Base-by-base conservation (phyloP, 352 stramenopile species). In the Phytophthora agathidicida region DNA sequence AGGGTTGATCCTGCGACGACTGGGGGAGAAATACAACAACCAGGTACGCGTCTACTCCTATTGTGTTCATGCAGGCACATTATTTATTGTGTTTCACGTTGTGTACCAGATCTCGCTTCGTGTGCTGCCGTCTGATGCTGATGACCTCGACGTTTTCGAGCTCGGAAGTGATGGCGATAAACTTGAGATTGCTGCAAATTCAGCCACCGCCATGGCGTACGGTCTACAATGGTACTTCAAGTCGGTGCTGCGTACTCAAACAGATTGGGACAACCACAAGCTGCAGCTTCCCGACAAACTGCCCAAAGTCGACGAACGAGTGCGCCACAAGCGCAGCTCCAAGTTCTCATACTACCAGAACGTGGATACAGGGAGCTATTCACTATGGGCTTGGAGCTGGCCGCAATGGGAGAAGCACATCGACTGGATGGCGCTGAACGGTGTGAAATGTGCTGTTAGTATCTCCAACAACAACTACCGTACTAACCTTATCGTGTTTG, bases 291-390 rank as follows among this genome's bases (percentile, higher is more conserved):
- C 80, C 2, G 51, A 68, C 9, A 59, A 70, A 27, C 68, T 92
- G 11, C 78, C 80, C 3, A 68, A 57, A 26, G 66, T 86, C n/a
- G 36, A 71, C 1, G 43, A 47, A 16, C 32, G 42, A 13, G 56
- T 84, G 8, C 73, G 71, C n/a, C 67, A 83, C 28, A 73, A 88
- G 67, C 75, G 86, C 30, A 75, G 46, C 37, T 49, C 85, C 53
- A 87, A 88, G 54, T 96, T 89, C 54, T 85, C 83, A 28, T 97
- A 98, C 68, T 93, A 96, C 54, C 87, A 95, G 63, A 98, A 98
- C 63, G 89, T 97, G n/a, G 96, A 90, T 67, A 97, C 91, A 1
- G 85, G 88, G 35, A 94, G 86, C 60, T 98, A 98, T 71, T 95
- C 83, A 31, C 79, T 88, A 24, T 94, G 88, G 69, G 83, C 76